phyloP scores from a whole-genome alignment of 2,329 filamentous ascomycete genomes.

The Alternaria gansuensis region DNA sequence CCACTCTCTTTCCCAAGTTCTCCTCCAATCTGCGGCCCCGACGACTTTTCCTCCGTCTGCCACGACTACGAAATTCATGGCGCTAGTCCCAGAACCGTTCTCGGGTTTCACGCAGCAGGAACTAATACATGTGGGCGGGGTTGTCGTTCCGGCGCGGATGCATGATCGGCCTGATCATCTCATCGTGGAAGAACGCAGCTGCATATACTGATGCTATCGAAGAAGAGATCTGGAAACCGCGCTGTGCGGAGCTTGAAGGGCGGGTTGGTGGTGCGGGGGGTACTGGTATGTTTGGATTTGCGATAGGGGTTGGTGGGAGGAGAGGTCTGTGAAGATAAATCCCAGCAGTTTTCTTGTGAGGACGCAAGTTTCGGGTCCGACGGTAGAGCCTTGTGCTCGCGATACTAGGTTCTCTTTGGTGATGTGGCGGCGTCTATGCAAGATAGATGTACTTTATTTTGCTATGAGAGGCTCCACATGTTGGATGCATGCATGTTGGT shows the following conservation, averaged over 20 bases:
- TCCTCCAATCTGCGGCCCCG: constrained; percentile 44
- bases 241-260: constrained; percentile 24
- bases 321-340: not conserved
- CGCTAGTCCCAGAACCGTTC: constrained; percentile 44
- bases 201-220: constrained; percentile 38
- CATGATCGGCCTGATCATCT: constrained; percentile 46
- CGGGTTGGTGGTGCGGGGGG: not conserved
- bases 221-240: constrained; percentile 26
- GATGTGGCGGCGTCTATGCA: not conserved
- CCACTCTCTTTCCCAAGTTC: constrained; percentile 34
- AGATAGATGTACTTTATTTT: not conserved
- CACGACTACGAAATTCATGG: constrained; percentile 42
- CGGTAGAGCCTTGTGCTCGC: not conserved
- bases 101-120: constrained; percentile 35
- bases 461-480: constrained; percentile 1
- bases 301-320: too few species aligned
- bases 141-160: constrained; percentile 42
- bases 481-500: not conserved
- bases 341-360: not conserved
- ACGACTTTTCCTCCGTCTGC: constrained; percentile 24
- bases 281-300: not conserved
- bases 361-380: not conserved
- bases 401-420: too few species aligned
- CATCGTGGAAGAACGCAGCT: constrained; percentile 45
- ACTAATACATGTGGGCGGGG: constrained; percentile 45